Base-by-base conservation (phyloP, 768 basidiomycete genomes). In the Suillus hirtellus region DNA sequence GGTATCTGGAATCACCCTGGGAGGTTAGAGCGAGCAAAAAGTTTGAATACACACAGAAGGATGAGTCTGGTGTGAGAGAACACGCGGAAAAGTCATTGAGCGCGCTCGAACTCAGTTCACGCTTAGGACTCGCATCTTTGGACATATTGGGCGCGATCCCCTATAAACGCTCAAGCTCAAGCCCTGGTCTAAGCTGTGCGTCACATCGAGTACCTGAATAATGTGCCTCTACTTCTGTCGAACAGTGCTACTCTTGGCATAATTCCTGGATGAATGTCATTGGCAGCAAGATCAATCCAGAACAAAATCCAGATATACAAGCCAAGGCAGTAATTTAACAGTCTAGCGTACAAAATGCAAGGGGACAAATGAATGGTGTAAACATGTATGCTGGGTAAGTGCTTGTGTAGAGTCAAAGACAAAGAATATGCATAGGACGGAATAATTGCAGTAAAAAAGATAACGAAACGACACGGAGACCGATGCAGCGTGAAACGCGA, bases 331-430 rank as follows among this genome's bases (percentile, higher is more conserved):
- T 66, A 60, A 27, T 17, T 27, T 50, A 65, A 54, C 54, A 81
- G 67, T 71, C 72, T 76, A 80, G 68, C 72, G 75, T 84, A 84
- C 81, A 84, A 72, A 71, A 71, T 81, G 79, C 80, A 73, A 65
- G 69, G 71, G 61, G 68, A 69, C 64, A 58, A 64, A 67, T 60
- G 67, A 65, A 60, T 27, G 61, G 60, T 58, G 61, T 24, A 34
- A 59, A 37, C 58, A 64, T 60, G 61, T 68, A 75, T 73, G 73
- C 70, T 67, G 69, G 44, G 60, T 69, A 66, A 72, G 65, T 73
- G 74, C 66, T 69, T 67, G 69, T 65, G 66, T 65, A 66, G 59
- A 73, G 65, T 63, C 61, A 62, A 55, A 69, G 63, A 61, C 49
- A 65, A 69, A 71, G 70, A 70, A 68, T 68, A 64, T 63, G 68